These are phyloP conservation scores for Blastobotrys ciferrii DNA, from an alignment of 1,139 yeast genomes.

Conservation along the genomic window DNA sequence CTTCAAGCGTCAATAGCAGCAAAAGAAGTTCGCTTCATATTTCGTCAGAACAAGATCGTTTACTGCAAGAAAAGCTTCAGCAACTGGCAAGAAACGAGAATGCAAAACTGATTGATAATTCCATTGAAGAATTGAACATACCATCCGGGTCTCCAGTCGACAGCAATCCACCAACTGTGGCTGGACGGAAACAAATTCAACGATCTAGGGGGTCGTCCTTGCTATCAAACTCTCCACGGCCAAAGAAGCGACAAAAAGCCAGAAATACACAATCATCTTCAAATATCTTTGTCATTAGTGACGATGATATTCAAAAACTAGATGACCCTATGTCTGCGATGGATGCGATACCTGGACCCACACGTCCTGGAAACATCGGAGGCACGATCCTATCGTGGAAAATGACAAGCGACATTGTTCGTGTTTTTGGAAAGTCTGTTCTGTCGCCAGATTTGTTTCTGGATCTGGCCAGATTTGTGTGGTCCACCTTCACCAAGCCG, in stretches of 20 bases:
- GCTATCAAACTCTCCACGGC: conserved; percentile 8
- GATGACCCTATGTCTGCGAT: conserved; percentile 1
- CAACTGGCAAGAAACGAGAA: conserved; percentile 36
- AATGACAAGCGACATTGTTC: conserved; percentile 30
- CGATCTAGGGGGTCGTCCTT: background rate
- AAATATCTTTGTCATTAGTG: conserved; percentile 22
- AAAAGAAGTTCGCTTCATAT: conserved; percentile 6
- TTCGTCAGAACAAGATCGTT: conserved; percentile 28
- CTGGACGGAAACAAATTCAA: background rate
- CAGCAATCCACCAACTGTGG: background rate
- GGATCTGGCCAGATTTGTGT: conserved; percentile 23
- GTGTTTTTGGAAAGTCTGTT: conserved; percentile 18
- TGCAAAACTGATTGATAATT: conserved; percentile 25
- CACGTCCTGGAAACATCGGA: conserved; percentile 27
- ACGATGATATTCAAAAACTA: conserved; percentile 20
- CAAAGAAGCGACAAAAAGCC: conserved; percentile 7
- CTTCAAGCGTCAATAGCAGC: conserved; percentile 1
- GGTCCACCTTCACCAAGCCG: conserved; percentile 30
- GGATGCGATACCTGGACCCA: conserved; percentile 21
- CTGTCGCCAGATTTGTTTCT: conserved; percentile 18
- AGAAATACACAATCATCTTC: background rate
- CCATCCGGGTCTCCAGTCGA: background rate
- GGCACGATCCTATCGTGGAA: conserved; percentile 33
- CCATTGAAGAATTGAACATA: conserved; percentile 7
- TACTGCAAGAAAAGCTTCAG: conserved; percentile 33